These are phyloP conservation scores for Epichloe sibirici DNA, from an alignment of 2,329 filamentous ascomycete genomes.

Conservation along the genomic window DNA sequence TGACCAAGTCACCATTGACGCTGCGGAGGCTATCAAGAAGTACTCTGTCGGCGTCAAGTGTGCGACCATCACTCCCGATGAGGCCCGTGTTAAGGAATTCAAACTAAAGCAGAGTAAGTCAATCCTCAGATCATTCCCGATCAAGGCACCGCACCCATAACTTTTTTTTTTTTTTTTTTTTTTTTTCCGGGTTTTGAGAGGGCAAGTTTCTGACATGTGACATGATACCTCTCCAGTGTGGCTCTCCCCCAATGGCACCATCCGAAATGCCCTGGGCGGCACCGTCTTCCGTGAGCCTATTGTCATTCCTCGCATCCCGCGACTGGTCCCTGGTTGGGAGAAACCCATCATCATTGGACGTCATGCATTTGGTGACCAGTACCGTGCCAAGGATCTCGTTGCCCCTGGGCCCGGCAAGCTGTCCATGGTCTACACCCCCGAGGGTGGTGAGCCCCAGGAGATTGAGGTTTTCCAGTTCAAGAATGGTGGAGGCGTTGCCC, in stretches of 20 bases:
- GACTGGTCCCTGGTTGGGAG: slow-evolving; percentile 93
- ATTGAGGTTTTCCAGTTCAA: slow-evolving; percentile 88
- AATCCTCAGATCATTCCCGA: background rate
- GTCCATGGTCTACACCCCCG: slow-evolving; percentile 88
- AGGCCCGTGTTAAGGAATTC: slow-evolving; percentile 93
- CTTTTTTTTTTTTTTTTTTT: background rate
- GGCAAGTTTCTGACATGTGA: background rate
- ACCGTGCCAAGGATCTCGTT: slow-evolving; percentile 88
- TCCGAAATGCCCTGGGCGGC: slow-evolving; percentile 65
- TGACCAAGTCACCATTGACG: slow-evolving; percentile 90
- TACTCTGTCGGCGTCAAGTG: slow-evolving; percentile 99
- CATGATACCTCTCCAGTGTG: slow-evolving; percentile 56
- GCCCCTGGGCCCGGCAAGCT: slow-evolving; percentile 75
- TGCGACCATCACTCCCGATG: slow-evolving; percentile 96
- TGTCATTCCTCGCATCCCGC: slow-evolving; percentile 84
- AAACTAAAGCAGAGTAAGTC: slow-evolving; percentile 89
- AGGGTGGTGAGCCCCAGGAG: slow-evolving; percentile 66
- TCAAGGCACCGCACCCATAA: background rate
- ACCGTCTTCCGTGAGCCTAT: slow-evolving; percentile 99
- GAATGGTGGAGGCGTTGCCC: slow-evolving; percentile 72
- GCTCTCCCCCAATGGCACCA: slow-evolving; percentile 92
- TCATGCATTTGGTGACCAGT: slow-evolving; percentile 97
- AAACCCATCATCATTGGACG: slow-evolving; percentile 98
- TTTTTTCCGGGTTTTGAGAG: background rate
- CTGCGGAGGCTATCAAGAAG: slow-evolving; percentile 96